These are phyloP conservation scores for Trichosporon ovoides DNA, from an alignment of 1,284 basidiomycete genomes.

Conservation along the genomic window DNA sequence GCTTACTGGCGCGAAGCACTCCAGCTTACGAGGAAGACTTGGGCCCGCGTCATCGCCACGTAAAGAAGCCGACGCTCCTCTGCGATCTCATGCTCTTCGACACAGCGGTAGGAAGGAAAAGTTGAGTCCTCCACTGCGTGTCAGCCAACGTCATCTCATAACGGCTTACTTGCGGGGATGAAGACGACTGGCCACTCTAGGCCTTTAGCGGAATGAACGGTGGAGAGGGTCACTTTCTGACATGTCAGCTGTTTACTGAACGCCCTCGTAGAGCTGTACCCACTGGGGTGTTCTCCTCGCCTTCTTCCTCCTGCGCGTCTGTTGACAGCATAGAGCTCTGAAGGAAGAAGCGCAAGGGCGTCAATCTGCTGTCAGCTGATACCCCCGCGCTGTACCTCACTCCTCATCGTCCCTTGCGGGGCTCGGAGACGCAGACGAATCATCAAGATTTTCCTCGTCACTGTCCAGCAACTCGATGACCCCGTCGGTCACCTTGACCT, in stretches of 20 bases:
- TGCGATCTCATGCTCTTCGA: slow-evolving; percentile 59
- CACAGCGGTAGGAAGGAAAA: slow-evolving; percentile 69
- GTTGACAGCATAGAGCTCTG: slow-evolving; percentile 81
- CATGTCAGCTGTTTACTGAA: slow-evolving; percentile 6
- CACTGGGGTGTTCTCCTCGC: slow-evolving; percentile 45
- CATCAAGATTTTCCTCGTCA: slow-evolving; percentile 32
- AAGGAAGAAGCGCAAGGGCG: slow-evolving; percentile 70
- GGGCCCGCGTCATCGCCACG: slow-evolving; percentile 84
- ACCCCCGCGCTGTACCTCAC: slow-evolving; percentile 9
- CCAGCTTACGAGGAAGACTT: slow-evolving; percentile 58
- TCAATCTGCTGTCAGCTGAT: slow-evolving; percentile 50
- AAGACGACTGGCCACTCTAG: slow-evolving; percentile 74
- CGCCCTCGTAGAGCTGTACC: not conserved
- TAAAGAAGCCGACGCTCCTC: slow-evolving; percentile 84
- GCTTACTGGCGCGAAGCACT: not conserved
- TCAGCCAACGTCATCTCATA: not conserved
- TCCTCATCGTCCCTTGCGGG: slow-evolving; percentile 5
- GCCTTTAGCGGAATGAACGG: slow-evolving; percentile 86
- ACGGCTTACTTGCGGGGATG: slow-evolving; percentile 41
- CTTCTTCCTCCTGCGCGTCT: slow-evolving; percentile 62
- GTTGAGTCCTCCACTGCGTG: slow-evolving; percentile 64
- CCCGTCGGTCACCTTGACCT: slow-evolving; percentile 22
- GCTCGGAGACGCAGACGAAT: not conserved
- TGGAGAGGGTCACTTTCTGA: slow-evolving; percentile 78
- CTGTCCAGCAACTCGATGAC: slow-evolving; percentile 35